Evolutionary conservation across 1,284 basidiomycete genomes (phyloP), one percentile per base, ranked within the genome.

Genomic region (Mycena sp.): DNA sequence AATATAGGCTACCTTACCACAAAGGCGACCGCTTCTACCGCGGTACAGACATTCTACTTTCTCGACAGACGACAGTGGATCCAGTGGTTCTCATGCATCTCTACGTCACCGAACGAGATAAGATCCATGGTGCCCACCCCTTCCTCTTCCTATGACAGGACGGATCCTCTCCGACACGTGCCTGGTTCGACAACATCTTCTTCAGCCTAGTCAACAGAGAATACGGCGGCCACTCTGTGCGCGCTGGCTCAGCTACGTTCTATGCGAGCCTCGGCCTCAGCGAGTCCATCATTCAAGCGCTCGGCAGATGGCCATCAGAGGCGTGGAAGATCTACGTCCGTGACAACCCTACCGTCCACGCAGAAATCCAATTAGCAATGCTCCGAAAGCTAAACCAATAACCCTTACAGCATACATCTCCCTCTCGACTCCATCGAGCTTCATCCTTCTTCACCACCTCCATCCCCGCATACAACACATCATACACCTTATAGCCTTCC

Each of bases 211-310:
- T 73, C 1, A 45, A 53, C n/a, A 46, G 53, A n/a, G 58, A 63
- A 6, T 73, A 65, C 61, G 69, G 71, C 9, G 78, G 80, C 0
- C 80, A 82, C 46, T 81, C 80, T 3, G 28, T 74, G 17, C 71
- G 76, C 3, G 71, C 78, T 9, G 79, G 80, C 0, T 76, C 77
- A 1, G 77, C 80, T 0, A 83, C 80, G 0, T 71, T 67, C 35
- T 72, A 75, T 30, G 78, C 79, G 0, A 43, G 65, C 0, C 61
- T 70, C 0, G 77, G 80, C 0, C 59, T 75, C 3, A 65, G 78
- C 0, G 69, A 74, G n/a, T 64, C 71, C 14, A 43, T 69, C 26
- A 81, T 82, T 25, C 78, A 79, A 59, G 73, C 74, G 0, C 26
- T 55, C 30, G 43, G 53, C 43, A 41, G 32, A 3, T 55, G 53